phyloP scores from a whole-genome alignment of 495 filamentous ascomycete species.

The Extremus antarcticus region DNA sequence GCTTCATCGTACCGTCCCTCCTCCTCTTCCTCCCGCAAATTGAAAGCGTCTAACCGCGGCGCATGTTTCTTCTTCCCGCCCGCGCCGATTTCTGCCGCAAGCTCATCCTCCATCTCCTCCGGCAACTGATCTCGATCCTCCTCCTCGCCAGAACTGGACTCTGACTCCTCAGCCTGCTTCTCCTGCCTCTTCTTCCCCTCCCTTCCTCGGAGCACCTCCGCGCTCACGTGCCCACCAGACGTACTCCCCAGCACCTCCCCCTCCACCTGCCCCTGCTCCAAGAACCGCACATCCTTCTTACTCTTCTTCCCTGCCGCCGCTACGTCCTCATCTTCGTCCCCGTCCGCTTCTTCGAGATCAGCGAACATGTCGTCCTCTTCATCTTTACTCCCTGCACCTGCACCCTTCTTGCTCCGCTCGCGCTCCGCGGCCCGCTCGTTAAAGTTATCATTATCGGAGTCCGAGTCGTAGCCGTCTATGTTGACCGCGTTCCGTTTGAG shows the following conservation, averaged over 20 bases:
- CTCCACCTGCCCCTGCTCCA: constrained; percentile 67
- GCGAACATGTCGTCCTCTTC: constrained; percentile 91
- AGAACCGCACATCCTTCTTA: constrained; percentile 68
- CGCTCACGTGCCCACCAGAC: constrained; percentile 55
- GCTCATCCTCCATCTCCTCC: constrained; percentile 48
- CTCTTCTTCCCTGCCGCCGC: constrained; percentile 45
- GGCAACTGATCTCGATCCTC: constrained; percentile 52
- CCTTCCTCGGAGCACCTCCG: constrained; percentile 39
- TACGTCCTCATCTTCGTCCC: constrained; percentile 32
- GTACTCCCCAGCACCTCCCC: constrained; percentile 71
- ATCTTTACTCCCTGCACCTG: constrained; percentile 39
- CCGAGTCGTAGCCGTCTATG: constrained; percentile 91
- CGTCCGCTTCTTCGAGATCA: constrained; percentile 46
- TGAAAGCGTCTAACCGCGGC: constrained; percentile 93
- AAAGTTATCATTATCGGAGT: constrained; percentile 88
- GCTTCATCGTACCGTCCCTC: constrained; percentile 83
- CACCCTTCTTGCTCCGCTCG: constrained; percentile 26
- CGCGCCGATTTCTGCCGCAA: constrained; percentile 81
- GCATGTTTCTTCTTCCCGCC: constrained; percentile 88
- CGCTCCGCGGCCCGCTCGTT: constrained; percentile 49
- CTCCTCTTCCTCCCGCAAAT: constrained; percentile 81
- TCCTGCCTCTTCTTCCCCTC: constrained; percentile 14
- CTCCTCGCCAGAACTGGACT: constrained; percentile 51
- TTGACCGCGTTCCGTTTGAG: constrained; percentile 88
- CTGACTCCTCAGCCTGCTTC: constrained; percentile 29